phyloP scores from a whole-genome alignment of 768 basidiomycete species.

The Cystobasidium ongulense region DNA sequence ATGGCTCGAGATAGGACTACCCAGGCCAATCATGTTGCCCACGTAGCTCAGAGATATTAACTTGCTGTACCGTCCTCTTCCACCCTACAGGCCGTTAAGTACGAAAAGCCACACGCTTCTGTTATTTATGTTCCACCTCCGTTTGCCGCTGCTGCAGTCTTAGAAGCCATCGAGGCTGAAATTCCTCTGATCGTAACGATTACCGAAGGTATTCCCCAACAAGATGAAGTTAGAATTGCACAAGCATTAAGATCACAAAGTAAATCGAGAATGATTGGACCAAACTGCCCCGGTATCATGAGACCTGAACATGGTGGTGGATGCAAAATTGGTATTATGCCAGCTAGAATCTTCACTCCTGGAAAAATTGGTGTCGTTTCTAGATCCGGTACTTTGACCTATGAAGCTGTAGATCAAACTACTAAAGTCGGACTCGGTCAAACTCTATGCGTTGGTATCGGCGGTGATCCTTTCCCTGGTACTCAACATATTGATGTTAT shows the following conservation, averaged over 20 bases:
- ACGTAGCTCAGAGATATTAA: too few relatives aligned
- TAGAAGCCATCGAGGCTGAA: constrained; percentile 97
- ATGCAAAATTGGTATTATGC: constrained; percentile 97
- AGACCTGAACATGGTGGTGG: constrained; percentile 60
- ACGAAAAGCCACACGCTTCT: constrained; percentile 80
- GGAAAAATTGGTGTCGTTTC: constrained; percentile 95
- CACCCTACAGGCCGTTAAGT: constrained; percentile 64
- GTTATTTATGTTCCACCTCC: constrained; percentile 98
- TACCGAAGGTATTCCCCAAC: constrained; percentile 96
- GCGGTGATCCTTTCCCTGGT: constrained; percentile 93
- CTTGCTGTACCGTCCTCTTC: not conserved
- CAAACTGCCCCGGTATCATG: constrained; percentile 97
- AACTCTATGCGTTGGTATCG: constrained; percentile 91
- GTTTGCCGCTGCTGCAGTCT: constrained; percentile 87
- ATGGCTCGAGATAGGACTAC: too few relatives aligned
- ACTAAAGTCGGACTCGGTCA: constrained; percentile 93
- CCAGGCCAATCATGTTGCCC: too few relatives aligned
- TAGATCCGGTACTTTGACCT: constrained; percentile 89
- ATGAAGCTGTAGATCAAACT: constrained; percentile 94
- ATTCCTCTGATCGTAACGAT: constrained; percentile 96
- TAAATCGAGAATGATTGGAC: constrained; percentile 89
- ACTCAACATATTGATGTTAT: constrained; percentile 92
- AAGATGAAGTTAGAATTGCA: constrained; percentile 89
- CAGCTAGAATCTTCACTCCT: constrained; percentile 92
- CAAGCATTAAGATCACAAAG: constrained; percentile 90